Percentiles rank a stretch among this genome's conserved stretches.
phyloP scores from a whole-genome alignment of 2,329 filamentous ascomycete species.

The Chaetoscypha palmicola region DNA sequence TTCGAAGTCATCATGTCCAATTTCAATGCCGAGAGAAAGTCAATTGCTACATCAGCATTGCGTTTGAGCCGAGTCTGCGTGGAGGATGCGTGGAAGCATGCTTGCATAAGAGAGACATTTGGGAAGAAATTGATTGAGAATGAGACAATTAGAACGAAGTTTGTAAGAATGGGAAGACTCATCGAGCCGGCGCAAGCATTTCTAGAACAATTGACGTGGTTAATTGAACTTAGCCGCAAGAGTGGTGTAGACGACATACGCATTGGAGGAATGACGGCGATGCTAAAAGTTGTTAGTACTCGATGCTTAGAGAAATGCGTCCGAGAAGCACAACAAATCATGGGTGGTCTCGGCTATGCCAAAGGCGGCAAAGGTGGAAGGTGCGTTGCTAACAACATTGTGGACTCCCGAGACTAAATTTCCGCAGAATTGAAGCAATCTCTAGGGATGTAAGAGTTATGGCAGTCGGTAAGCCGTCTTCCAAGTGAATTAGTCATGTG shows the following conservation, averaged over 20 bases:
- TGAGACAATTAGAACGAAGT: slow-evolving; percentile 53
- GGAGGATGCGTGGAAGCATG: slow-evolving; percentile 45
- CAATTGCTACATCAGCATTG: slow-evolving; percentile 49
- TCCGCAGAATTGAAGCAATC: slow-evolving; percentile 43
- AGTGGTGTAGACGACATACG: slow-evolving; percentile 30
- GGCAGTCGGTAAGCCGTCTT: slow-evolving; percentile 29
- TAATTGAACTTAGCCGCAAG: slow-evolving; percentile 24
- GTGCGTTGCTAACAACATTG: too few species aligned
- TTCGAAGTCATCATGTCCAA: slow-evolving; percentile 54
- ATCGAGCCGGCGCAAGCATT: slow-evolving; percentile 57
- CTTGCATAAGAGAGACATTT: slow-evolving; percentile 48
- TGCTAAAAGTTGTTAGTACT: slow-evolving; percentile 46
- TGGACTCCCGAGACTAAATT: too few species aligned
- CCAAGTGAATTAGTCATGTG: neutral
- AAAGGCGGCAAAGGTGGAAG: slow-evolving; percentile 40
- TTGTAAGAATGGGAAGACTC: slow-evolving; percentile 50
- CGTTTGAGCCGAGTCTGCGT: slow-evolving; percentile 50
- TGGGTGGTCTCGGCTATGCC: slow-evolving; percentile 47
- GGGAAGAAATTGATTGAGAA: slow-evolving; percentile 50
- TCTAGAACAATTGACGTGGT: slow-evolving; percentile 51
- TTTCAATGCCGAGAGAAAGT: slow-evolving; percentile 53
- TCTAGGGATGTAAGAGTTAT: slow-evolving; percentile 44
- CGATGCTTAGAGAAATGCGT: slow-evolving; percentile 45
- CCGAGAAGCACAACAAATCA: slow-evolving; percentile 48
- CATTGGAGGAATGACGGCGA: slow-evolving; percentile 44